These are phyloP conservation scores for Parasarocladium wereldwijsianum DNA, from an alignment of 2,329 filamentous ascomycete genomes.

Conservation along the genomic window DNA sequence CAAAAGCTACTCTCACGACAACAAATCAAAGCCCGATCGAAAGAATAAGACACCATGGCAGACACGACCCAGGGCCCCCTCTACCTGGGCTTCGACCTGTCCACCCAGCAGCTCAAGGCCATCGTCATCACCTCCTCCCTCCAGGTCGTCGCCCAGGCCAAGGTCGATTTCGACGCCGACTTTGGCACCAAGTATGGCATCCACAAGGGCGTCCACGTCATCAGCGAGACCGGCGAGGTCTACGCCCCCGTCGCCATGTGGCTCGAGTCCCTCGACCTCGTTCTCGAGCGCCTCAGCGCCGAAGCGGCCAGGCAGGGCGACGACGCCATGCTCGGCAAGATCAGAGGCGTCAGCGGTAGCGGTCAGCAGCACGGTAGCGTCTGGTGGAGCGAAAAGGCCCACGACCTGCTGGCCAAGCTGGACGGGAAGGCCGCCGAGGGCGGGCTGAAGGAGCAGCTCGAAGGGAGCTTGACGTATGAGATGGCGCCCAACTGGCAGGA, in stretches of 20 bases:
- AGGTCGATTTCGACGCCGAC: slow-evolving; percentile 90
- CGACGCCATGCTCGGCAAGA: slow-evolving; percentile 52
- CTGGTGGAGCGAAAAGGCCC: slow-evolving; percentile 69
- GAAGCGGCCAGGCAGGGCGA: too few relatives aligned
- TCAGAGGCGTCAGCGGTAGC: slow-evolving; percentile 76
- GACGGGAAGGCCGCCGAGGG: slow-evolving; percentile 35
- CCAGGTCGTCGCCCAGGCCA: slow-evolving; percentile 67
- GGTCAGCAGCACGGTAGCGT: slow-evolving; percentile 98
- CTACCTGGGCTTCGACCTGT: slow-evolving; percentile 89
- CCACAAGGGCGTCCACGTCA: slow-evolving; percentile 75
- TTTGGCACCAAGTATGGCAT: slow-evolving; percentile 59
- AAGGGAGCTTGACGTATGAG: slow-evolving; percentile 61
- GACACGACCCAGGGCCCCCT: slow-evolving; percentile 36
- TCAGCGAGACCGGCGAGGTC: slow-evolving; percentile 73
- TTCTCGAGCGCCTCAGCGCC: slow-evolving; percentile 54
- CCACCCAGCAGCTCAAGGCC: slow-evolving; percentile 90
- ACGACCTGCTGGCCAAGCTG: slow-evolving; percentile 45
- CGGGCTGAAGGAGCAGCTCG: slow-evolving; percentile 57
- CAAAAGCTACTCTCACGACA: too few relatives aligned
- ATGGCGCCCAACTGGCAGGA: slow-evolving; percentile 98
- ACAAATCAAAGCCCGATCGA: too few relatives aligned
- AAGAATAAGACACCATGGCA: too few relatives aligned
- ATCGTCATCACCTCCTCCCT: slow-evolving; percentile 76
- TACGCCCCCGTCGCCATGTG: slow-evolving; percentile 89
- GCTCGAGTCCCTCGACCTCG: slow-evolving; percentile 82